Evolutionary conservation across 768 basidiomycete genomes (phyloP), one percentile per base, ranked within the genome.

Genomic region (Russula griseocarnosa): DNA sequence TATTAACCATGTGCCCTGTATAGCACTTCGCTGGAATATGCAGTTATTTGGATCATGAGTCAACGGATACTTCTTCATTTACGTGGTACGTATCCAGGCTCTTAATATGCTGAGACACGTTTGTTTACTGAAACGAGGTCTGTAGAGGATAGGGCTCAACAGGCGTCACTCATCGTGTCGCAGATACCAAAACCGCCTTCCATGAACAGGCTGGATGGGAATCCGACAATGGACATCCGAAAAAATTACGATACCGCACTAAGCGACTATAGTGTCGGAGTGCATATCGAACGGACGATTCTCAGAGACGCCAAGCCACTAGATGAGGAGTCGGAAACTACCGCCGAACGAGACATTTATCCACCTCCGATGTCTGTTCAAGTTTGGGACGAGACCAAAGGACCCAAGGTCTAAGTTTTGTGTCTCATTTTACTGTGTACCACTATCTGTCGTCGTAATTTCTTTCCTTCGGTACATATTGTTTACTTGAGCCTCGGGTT

Each of bases 41-140:
- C 72, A 3, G 49, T 72, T 30, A 73, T 74, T 20, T 76, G 74
- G 76, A 76, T 75, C 60, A 75, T 72, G 75, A 73, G 71, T 60
- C 76, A 76, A 59, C 70, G 72, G 10, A 70, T 76, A 63, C 70
- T 76, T 54, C 72, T 74, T 50, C 74, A 75, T 42, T 67, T 75
- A 18, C 72, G 71, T n/a, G 71, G 75, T 75, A 63, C 61, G 72
- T 62, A 20, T 30, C n/a, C 36, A n/a, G n/a, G n/a, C n/a, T n/a
- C n/a, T n/a, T 7, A 38, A 34, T 3, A 30, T 0, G 26, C 42
- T 9, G 22, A n/a, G 38, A 20, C 32, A 7, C 3, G 20, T 14
- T 24, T 14, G n/a, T 30, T 42, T 30, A 47, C 53, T 13, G 38
- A 49, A 2, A 52, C 10, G 4, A 24, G 0, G 7, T 40, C 22